phyloP scores from a whole-genome alignment of 148 eudicot genomes.

The Cornus controversa region DNA sequence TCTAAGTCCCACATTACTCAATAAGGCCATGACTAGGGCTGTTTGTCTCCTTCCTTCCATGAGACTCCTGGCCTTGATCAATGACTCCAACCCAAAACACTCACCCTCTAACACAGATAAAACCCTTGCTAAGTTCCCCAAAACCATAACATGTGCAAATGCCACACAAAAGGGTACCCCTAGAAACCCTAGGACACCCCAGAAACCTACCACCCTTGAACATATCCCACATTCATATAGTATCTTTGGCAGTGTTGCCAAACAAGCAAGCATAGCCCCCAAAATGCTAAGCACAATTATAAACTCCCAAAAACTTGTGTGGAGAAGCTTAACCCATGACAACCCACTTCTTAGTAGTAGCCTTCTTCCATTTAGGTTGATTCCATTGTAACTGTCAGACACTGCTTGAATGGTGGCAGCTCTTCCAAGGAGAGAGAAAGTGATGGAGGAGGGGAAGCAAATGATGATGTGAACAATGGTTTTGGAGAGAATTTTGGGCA shows the following conservation, averaged over 20 bases:
- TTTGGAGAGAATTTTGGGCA: constrained; percentile 5
- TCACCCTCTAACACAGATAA: constrained; percentile 6
- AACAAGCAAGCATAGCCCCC: not conserved
- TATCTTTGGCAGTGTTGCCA: constrained; percentile 5
- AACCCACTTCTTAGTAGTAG: not conserved
- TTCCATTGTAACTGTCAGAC: not conserved
- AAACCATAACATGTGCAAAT: constrained; percentile 12
- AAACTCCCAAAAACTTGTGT: constrained; percentile 4
- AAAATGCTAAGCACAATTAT: not conserved
- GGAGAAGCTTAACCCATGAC: constrained; percentile 14
- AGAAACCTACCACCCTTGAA: constrained; percentile 1
- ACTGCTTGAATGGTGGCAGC: constrained; percentile 13
- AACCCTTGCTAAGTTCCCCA: constrained; percentile 6
- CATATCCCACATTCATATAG: not conserved
- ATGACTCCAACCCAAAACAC: constrained; percentile 8
- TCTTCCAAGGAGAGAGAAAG: constrained; percentile 10
- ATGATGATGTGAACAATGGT: constrained; percentile 3
- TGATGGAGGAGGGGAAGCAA: constrained; percentile 9
- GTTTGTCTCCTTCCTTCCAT: constrained; percentile 12
- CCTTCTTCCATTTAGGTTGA: constrained; percentile 4
- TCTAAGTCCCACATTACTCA: constrained; percentile 14
- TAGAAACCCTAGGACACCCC: constrained; percentile 11
- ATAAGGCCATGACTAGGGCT: constrained; percentile 7
- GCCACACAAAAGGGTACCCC: constrained; percentile 7
- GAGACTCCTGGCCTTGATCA: not conserved